These are phyloP conservation scores for Fusarium veterinarium DNA, from an alignment of 2,329 filamentous ascomycete species.

Conservation along the genomic window DNA sequence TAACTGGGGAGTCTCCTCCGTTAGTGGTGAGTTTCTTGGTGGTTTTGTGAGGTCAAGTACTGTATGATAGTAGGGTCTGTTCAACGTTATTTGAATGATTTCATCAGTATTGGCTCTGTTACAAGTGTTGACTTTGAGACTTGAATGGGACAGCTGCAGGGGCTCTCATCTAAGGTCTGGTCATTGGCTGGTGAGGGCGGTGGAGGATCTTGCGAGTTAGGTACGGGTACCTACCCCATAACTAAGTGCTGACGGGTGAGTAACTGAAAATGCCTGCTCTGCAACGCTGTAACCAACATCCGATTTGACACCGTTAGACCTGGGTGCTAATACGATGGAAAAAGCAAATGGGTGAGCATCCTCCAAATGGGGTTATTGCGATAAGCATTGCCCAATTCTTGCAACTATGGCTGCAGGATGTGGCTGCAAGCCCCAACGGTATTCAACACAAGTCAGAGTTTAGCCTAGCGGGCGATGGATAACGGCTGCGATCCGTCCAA, in stretches of 20 bases:
- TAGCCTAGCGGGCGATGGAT: constrained; percentile 1
- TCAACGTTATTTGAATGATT: constrained; percentile 9
- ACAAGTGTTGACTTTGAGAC: background rate
- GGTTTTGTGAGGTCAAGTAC: constrained; percentile 19
- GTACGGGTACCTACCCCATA: background rate
- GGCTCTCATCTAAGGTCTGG: constrained; percentile 1
- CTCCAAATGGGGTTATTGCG: background rate
- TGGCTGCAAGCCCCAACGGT: background rate
- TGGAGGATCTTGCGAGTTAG: constrained; percentile 1
- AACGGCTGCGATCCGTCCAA: constrained; percentile 20
- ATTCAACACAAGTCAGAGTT: background rate
- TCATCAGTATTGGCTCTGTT: background rate
- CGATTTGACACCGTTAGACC: constrained; percentile 11
- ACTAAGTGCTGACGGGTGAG: constrained; percentile 27
- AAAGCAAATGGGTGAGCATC: background rate
- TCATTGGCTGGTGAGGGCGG: constrained; percentile 10
- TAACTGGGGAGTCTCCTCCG: constrained; percentile 15
- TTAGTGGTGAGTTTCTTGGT: constrained; percentile 18
- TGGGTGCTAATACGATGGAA: constrained; percentile 4
- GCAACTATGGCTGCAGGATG: background rate
- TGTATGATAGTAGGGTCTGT: background rate
- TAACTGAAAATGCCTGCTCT: constrained; percentile 16
- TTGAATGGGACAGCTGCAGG: constrained; percentile 5
- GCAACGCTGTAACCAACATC: constrained; percentile 29
- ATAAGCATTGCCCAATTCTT: background rate